Evolutionary conservation across 2,329 filamentous ascomycete genomes (phyloP).

Genomic region (Sarocladiaceae sp.): DNA sequence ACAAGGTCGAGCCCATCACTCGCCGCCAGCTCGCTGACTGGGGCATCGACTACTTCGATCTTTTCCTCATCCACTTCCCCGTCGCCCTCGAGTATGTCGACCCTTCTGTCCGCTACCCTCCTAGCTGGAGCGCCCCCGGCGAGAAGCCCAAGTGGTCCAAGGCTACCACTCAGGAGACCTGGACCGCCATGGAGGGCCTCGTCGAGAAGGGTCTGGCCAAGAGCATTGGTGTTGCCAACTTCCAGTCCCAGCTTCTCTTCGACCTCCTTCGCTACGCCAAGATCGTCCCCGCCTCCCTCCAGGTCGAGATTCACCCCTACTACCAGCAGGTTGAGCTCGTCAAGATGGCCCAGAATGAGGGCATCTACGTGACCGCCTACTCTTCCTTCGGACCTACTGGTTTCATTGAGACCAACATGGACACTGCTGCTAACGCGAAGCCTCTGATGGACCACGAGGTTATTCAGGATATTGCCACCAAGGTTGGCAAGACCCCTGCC

Average conservation of each 20-base stretch:
- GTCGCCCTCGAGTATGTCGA: conserved; percentile 82
- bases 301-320: conserved; percentile 91
- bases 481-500: conserved; percentile 68
- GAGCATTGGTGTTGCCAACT: conserved; percentile 80
- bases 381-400: conserved; percentile 76
- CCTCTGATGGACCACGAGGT: conserved; percentile 67
- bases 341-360: conserved; percentile 63
- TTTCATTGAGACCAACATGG: conserved; percentile 74
- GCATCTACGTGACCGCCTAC: conserved; percentile 76
- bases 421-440: conserved; percentile 51
- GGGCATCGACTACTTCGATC: conserved; percentile 84
- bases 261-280: conserved; percentile 76
- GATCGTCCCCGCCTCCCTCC: conserved; percentile 70
- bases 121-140: conserved; percentile 68
- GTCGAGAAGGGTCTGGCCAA: conserved; percentile 64
- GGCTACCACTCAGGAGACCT: conserved; percentile 75
- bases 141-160: conserved; percentile 60
- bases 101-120: conserved; percentile 73
- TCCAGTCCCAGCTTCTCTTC: conserved; percentile 72
- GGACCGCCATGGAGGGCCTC: conserved; percentile 73
- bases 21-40: conserved; percentile 77
- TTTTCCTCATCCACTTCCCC: conserved; percentile 88
- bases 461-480: conserved; percentile 62
- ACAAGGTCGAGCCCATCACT: conserved; percentile 71
- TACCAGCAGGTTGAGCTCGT: conserved; percentile 71